These are phyloP conservation scores for Carex scoparia DNA, from an alignment of 176 grass and related monocot genomes.

Conservation along the genomic window DNA sequence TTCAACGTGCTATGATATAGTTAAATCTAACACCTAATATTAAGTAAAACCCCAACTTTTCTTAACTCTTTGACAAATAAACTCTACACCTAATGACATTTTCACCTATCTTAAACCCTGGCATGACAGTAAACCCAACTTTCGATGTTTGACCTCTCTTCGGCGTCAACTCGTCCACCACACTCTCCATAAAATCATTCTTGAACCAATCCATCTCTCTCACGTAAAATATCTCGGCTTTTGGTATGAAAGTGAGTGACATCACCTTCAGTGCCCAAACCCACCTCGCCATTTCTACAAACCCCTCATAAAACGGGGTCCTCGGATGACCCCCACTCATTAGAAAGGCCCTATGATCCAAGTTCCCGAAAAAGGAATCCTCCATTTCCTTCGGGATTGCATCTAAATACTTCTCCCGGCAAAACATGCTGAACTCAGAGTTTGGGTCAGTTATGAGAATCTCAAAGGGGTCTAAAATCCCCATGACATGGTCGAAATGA, in stretches of 20 bases:
- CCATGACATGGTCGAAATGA: slow-evolving; percentile 48
- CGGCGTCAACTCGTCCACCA: slow-evolving; percentile 28
- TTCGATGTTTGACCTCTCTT: slow-evolving; percentile 28
- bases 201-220: slow-evolving; percentile 34
- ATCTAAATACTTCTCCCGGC: slow-evolving; percentile 48
- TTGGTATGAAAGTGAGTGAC: slow-evolving; percentile 48
- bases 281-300: slow-evolving; percentile 60
- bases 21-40: slow-evolving; percentile 15
- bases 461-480: slow-evolving; percentile 53
- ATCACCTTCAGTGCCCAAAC: slow-evolving; percentile 58
- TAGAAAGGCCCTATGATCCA: slow-evolving; percentile 64
- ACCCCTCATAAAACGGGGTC: slow-evolving; percentile 67
- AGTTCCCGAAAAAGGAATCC: slow-evolving; percentile 65
- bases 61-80: slow-evolving; percentile 41
- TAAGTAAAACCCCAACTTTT: background rate
- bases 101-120: slow-evolving; percentile 78
- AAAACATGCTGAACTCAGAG: slow-evolving; percentile 72
- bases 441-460: slow-evolving; percentile 47
- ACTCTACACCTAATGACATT: slow-evolving; percentile 55
- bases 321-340: slow-evolving; percentile 61
- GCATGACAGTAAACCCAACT: slow-evolving; percentile 76
- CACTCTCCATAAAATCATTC: slow-evolving; percentile 64
- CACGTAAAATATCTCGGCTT: slow-evolving; percentile 69
- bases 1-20: slow-evolving; percentile 10
- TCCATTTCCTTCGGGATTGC: slow-evolving; percentile 59